Evolutionary conservation across 192 early-diverging fungal species (phyloP).

Genomic region (Physocladia obscura): DNA sequence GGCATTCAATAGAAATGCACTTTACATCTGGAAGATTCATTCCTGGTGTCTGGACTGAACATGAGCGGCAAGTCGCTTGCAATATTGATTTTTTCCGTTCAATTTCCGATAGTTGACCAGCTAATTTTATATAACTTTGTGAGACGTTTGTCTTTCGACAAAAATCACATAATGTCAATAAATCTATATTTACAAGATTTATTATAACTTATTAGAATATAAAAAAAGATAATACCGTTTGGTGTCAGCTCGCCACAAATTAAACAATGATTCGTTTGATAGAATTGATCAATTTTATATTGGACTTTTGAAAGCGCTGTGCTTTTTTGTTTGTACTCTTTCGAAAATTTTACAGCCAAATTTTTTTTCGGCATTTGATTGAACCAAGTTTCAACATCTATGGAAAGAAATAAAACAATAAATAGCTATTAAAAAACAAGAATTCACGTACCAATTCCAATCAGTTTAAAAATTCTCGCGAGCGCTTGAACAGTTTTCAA

Average conservation of each 20-base stretch:
- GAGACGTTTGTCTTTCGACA: slow-evolving; percentile 19
- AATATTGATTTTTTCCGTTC: slow-evolving; percentile 42
- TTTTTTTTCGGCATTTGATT: slow-evolving; percentile 68
- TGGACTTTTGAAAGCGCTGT: slow-evolving; percentile 1
- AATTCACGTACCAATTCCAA: slow-evolving; percentile 61
- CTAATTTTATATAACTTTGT: slow-evolving; percentile 10
- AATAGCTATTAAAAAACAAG: slow-evolving; percentile 24
- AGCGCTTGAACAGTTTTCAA: slow-evolving; percentile 79
- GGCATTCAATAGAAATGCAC: slow-evolving; percentile 66
- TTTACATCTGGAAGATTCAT: slow-evolving; percentile 40
- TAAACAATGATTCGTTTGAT: slow-evolving; percentile 61
- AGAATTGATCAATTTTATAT: slow-evolving; percentile 70
- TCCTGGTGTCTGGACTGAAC: slow-evolving; percentile 41
- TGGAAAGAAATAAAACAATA: neutral
- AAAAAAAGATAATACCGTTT: slow-evolving; percentile 34
- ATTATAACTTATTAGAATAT: neutral
- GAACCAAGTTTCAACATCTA: slow-evolving; percentile 71
- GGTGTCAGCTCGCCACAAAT: slow-evolving; percentile 55
- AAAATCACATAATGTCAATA: slow-evolving; percentile 22
- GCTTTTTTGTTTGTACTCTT: neutral
- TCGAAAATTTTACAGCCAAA: slow-evolving; percentile 42
- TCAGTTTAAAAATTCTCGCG: slow-evolving; percentile 72
- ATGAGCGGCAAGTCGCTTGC: slow-evolving; percentile 50
- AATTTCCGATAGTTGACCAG: slow-evolving; percentile 24
- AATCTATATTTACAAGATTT: neutral